Conservation (phyloP, 768 basidiomycete genomes). For the Tricholoma terreum region DNA sequence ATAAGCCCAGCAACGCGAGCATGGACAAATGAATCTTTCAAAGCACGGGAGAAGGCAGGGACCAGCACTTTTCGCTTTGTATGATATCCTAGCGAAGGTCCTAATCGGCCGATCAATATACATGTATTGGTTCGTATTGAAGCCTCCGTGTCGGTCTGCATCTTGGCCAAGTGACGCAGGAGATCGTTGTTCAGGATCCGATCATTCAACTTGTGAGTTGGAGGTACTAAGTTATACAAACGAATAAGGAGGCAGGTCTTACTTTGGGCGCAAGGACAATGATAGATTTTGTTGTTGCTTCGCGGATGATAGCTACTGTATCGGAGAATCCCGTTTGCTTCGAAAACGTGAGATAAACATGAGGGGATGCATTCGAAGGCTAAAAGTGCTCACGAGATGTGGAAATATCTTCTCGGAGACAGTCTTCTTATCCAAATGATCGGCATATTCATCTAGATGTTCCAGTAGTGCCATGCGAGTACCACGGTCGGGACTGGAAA, state of each 20-base stretch:
- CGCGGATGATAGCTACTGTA: constrained; percentile 90
- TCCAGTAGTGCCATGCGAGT: constrained; percentile 93
- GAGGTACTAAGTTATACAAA: constrained; percentile 4
- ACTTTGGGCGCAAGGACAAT: constrained; percentile 85
- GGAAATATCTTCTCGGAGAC: constrained; percentile 93
- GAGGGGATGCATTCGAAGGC: not conserved
- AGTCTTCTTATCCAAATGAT: constrained; percentile 80
- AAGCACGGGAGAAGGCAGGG: constrained; percentile 85
- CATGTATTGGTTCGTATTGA: constrained; percentile 98
- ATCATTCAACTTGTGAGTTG: constrained; percentile 64
- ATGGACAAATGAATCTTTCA: constrained; percentile 91
- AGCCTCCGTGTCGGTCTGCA: constrained; percentile 89
- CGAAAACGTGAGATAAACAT: not conserved
- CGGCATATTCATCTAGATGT: constrained; percentile 76
- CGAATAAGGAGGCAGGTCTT: constrained; percentile 1
- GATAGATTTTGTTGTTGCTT: constrained; percentile 89
- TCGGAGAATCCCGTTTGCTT: constrained; percentile 97
- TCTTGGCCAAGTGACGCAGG: constrained; percentile 85
- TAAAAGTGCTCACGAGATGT: constrained; percentile 60
- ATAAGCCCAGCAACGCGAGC: constrained; percentile 91
- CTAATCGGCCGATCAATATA: constrained; percentile 90
- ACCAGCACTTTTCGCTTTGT: constrained; percentile 97
- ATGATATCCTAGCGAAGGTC: constrained; percentile 77
- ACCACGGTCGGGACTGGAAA: constrained; percentile 86
- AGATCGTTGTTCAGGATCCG: constrained; percentile 96